Percentiles rank a stretch among this genome's conserved stretches.
Conservation (phyloP, 2,329 filamentous ascomycete species). For the Colletotrichum abscissum region DNA sequence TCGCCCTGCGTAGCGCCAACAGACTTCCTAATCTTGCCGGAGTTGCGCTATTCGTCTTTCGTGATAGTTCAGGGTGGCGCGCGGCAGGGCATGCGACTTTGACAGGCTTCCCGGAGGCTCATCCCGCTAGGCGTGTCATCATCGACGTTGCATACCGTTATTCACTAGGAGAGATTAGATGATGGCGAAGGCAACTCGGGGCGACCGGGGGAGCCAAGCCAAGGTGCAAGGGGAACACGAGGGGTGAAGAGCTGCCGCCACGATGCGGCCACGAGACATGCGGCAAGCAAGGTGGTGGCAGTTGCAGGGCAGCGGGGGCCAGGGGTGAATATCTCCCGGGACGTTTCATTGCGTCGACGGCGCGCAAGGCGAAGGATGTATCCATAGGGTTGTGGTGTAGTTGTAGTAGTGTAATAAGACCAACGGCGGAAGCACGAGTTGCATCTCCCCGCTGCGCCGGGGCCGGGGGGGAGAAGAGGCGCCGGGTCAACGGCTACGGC, state of each 20-base stretch:
- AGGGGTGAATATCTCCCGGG: constrained; percentile 19
- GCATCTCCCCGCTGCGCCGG: constrained; percentile 25
- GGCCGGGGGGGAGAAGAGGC: neutral
- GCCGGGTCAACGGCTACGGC: constrained; percentile 23
- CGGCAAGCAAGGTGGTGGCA: constrained; percentile 20
- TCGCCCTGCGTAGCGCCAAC: constrained; percentile 5
- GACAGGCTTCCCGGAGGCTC: constrained; percentile 18
- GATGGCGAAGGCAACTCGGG: neutral
- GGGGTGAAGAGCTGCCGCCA: constrained; percentile 32
- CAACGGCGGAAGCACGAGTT: constrained; percentile 26
- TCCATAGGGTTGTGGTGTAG: constrained; percentile 25
- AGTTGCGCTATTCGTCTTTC: neutral
- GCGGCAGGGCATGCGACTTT: constrained; percentile 23
- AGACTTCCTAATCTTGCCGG: neutral
- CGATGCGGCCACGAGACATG: constrained; percentile 23
- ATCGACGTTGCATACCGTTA: constrained; percentile 4
- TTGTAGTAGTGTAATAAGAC: constrained; percentile 13
- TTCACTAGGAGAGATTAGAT: neutral
- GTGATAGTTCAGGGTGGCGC: neutral
- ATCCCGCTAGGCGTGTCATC: constrained; percentile 2
- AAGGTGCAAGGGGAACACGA: constrained; percentile 20
- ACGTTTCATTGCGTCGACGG: constrained; percentile 17
- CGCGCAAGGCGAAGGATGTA: neutral
- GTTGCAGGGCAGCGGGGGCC: constrained; percentile 19
- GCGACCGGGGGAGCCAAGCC: neutral